phyloP scores from a whole-genome alignment of 177 flowering plant species.

The Vitis hybrid region DNA sequence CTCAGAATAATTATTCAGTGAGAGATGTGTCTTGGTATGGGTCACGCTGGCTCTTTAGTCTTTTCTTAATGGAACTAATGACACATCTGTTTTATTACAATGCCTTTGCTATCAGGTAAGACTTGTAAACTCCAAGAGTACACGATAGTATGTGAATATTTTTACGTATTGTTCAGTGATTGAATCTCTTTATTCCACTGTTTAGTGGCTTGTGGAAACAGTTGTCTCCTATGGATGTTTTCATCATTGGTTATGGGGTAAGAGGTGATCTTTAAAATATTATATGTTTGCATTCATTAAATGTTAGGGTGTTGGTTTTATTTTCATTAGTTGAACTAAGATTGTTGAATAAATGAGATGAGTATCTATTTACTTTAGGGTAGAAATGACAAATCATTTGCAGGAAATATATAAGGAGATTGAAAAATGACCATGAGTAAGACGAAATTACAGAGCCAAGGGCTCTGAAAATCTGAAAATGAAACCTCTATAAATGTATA shows the following conservation, averaged over 20 bases:
- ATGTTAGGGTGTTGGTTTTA: too few relatives aligned
- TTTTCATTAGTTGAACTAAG: not conserved
- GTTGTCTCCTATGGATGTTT: conserved; percentile 80
- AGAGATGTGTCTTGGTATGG: conserved; percentile 67
- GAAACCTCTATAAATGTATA: too few relatives aligned
- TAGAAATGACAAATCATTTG: not conserved
- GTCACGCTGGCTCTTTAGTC: conserved; percentile 66
- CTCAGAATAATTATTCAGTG: conserved; percentile 55
- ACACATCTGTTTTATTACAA: conserved; percentile 82
- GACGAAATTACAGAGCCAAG: too few relatives aligned
- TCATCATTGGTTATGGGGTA: conserved; percentile 98
- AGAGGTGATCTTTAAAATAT: conserved; percentile 28
- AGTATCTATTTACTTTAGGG: not conserved
- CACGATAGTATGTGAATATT: too few relatives aligned
- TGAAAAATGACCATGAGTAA: too few relatives aligned
- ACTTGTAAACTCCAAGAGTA: not conserved
- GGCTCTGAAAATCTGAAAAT: too few relatives aligned
- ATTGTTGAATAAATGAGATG: not conserved
- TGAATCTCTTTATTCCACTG: conserved; percentile 10
- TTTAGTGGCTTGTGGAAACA: conserved; percentile 78
- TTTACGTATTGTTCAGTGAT: not conserved
- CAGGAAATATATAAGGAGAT: too few relatives aligned
- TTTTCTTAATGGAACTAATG: conserved; percentile 81
- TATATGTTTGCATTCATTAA: not conserved
- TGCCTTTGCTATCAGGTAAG: conserved; percentile 87